Evolutionary conservation across 2,329 filamentous ascomycete species (phyloP).

Genomic region (Penicillium sp.): DNA sequence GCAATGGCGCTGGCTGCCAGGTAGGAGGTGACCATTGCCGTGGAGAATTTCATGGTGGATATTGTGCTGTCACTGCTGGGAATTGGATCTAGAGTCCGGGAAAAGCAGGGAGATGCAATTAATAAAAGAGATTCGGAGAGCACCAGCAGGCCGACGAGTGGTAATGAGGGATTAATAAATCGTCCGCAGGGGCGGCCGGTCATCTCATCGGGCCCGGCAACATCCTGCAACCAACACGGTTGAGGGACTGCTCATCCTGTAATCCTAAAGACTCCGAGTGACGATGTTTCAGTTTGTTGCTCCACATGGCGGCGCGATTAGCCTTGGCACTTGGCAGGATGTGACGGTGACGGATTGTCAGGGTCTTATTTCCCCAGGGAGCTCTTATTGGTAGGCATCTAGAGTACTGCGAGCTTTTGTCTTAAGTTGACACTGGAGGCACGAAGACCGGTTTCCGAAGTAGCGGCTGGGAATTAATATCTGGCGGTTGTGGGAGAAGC

Average conservation of each 20-base stretch:
- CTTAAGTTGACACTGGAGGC: too few relatives aligned
- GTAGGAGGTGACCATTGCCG: slow-evolving; percentile 23
- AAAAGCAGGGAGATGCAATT: neutral
- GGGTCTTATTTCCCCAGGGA: too few relatives aligned
- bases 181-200: slow-evolving; percentile 4
- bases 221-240: slow-evolving; percentile 1
- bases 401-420: too few relatives aligned
- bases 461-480: too few relatives aligned
- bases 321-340: slow-evolving; percentile 21
- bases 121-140: too few relatives aligned
- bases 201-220: slow-evolving; percentile 6
- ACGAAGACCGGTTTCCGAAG: too few relatives aligned
- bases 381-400: too few relatives aligned
- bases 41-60: slow-evolving; percentile 30
- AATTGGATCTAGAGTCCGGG: neutral
- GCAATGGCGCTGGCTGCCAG: slow-evolving; percentile 27
- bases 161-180: neutral
- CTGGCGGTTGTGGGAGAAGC: too few relatives aligned
- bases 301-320: slow-evolving; percentile 14
- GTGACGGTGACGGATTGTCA: too few relatives aligned
- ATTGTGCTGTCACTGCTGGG: neutral
- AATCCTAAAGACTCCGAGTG: slow-evolving; percentile 9
- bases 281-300: slow-evolving; percentile 20
- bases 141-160: too few relatives aligned
- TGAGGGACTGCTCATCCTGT: neutral